phyloP scores from a whole-genome alignment of 257 asterid genomes.

The Catharanthus roseus region DNA sequence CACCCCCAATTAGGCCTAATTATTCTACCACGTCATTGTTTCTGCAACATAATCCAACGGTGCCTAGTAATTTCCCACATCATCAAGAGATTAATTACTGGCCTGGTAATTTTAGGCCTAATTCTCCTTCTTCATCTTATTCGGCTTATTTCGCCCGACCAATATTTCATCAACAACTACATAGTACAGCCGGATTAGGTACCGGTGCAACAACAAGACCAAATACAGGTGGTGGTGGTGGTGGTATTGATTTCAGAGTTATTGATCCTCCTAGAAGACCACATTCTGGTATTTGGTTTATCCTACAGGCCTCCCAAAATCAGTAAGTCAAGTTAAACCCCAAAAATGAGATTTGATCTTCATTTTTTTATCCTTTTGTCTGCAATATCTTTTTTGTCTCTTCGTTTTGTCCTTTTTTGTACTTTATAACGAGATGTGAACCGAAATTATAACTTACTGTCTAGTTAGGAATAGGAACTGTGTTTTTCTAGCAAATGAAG shows the following conservation, averaged over 20 bases:
- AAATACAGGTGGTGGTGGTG: too few species aligned
- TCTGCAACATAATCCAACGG: constrained; percentile 31
- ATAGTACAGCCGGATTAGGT: constrained; percentile 36
- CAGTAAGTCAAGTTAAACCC: too few species aligned
- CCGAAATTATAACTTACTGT: too few species aligned
- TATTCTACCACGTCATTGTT: constrained; percentile 25
- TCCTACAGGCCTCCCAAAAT: constrained; percentile 61
- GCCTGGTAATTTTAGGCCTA: constrained; percentile 38
- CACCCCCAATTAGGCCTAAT: too few species aligned
- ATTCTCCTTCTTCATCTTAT: constrained; percentile 21
- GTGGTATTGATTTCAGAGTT: constrained; percentile 61
- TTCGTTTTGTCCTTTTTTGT: neutral
- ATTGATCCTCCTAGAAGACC: constrained; percentile 64
- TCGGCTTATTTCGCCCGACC: constrained; percentile 39
- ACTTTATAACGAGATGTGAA: too few species aligned
- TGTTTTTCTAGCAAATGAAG: too few species aligned
- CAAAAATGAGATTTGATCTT: too few species aligned
- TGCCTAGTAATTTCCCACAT: constrained; percentile 19
- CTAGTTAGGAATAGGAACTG: too few species aligned
- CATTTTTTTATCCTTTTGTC: too few species aligned
- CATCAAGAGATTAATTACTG: constrained; percentile 39
- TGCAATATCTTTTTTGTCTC: too few species aligned
- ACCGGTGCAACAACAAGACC: too few species aligned
- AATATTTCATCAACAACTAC: constrained; percentile 39
- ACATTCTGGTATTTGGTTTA: constrained; percentile 85